A percentile compares a stretch with the other conserved stretches of the same genome.
Evolutionary conservation across 805 yeast species (phyloP).

Genomic region (Aciculoconidium aculeatum): DNA sequence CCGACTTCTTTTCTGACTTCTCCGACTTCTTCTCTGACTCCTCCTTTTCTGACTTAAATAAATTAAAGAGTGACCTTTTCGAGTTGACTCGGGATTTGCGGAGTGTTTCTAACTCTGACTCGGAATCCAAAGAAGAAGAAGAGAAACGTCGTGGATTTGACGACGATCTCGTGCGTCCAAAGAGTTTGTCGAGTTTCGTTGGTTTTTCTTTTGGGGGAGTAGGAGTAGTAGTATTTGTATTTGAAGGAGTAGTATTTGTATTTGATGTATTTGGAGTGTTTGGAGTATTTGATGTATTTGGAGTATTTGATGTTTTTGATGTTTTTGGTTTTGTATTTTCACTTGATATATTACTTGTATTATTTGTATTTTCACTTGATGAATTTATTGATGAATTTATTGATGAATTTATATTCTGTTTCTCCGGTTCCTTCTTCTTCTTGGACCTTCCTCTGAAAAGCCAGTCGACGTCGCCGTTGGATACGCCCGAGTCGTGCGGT

Average conservation of each 20-base stretch:
- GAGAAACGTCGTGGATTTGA: too few species aligned
- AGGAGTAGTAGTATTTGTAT: too few species aligned
- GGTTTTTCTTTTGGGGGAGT: too few species aligned
- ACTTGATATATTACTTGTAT: not conserved
- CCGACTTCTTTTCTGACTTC: constrained; percentile 1
- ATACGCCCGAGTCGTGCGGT: constrained; percentile 48
- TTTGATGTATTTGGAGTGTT: too few species aligned
- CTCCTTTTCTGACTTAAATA: not conserved
- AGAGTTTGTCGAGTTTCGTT: not conserved
- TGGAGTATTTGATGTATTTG: too few species aligned
- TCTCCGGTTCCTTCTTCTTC: constrained; percentile 18
- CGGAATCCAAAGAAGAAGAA: too few species aligned
- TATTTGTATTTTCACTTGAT: not conserved
- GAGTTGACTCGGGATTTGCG: too few species aligned
- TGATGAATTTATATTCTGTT: not conserved
- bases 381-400: not conserved
- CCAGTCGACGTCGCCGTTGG: constrained; percentile 82
- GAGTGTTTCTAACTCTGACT: too few species aligned
- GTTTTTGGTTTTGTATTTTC: too few species aligned
- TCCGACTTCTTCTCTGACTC: not conserved
- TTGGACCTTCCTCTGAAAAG: constrained; percentile 71
- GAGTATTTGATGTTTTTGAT: too few species aligned
- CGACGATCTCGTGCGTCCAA: not conserved
- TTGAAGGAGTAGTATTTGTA: too few species aligned
- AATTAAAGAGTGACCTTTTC: too few species aligned